phyloP scores from a whole-genome alignment of 2,329 filamentous ascomycete species.

The Lasiodiplodia citricola region DNA sequence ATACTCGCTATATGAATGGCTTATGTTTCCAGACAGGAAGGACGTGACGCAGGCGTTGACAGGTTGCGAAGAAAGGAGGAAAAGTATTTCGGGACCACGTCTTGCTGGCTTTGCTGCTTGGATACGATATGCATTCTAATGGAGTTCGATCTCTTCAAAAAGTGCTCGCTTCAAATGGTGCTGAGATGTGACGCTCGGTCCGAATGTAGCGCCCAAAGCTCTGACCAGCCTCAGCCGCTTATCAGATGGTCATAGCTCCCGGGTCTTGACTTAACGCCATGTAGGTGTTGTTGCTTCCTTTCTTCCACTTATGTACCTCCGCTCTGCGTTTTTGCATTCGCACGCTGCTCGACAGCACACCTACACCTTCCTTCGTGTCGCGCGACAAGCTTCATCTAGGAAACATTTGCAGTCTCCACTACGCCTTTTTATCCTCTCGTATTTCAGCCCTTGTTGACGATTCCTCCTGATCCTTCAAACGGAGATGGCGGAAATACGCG shows the following conservation, averaged over 20 bases:
- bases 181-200: neutral
- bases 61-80: neutral
- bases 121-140: slow-evolving; percentile 12
- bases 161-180: neutral
- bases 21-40: neutral
- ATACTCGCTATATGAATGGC: neutral
- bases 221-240: too few species aligned
- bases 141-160: slow-evolving; percentile 6
- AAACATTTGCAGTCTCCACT: neutral
- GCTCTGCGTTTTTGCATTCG: too few species aligned
- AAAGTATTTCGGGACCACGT: neutral
- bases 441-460: neutral
- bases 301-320: too few species aligned
- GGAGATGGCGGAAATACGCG: neutral
- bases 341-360: neutral
- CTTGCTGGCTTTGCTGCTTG: neutral
- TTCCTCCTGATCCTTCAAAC: neutral
- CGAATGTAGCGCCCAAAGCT: too few species aligned
- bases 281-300: too few species aligned
- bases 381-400: neutral
- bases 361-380: neutral
- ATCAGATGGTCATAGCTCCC: too few species aligned
- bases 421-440: neutral
- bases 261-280: too few species aligned
- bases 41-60: neutral